These are phyloP conservation scores for Irpex sp. DNA, from an alignment of 1,284 basidiomycete species.

Conservation along the genomic window DNA sequence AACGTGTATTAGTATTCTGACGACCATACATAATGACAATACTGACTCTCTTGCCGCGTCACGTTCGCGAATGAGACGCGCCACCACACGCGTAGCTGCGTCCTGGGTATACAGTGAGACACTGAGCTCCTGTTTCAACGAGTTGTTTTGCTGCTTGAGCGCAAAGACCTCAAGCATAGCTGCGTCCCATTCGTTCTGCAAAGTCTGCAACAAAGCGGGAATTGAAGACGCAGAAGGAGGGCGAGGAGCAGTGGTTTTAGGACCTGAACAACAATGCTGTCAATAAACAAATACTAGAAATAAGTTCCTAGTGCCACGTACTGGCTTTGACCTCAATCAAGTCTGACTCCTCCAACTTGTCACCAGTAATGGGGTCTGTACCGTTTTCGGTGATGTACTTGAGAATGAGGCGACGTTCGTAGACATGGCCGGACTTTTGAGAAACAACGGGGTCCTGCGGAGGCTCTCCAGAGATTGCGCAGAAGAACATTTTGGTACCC, in stretches of 20 bases:
- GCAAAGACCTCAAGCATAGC: constrained; percentile 84
- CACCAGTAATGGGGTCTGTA: constrained; percentile 92
- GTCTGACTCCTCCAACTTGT: constrained; percentile 87
- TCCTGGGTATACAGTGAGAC: constrained; percentile 95
- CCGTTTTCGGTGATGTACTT: constrained; percentile 96
- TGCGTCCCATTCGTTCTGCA: constrained; percentile 99
- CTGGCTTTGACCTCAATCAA: constrained; percentile 90
- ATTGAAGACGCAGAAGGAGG: constrained; percentile 90
- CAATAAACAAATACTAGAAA: neutral
- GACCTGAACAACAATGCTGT: constrained; percentile 43
- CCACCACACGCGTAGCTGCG: constrained; percentile 94
- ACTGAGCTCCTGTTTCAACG: constrained; percentile 88
- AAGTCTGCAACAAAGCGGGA: constrained; percentile 82
- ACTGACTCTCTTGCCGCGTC: constrained; percentile 96
- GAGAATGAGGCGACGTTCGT: constrained; percentile 90
- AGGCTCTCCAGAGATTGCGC: constrained; percentile 91
- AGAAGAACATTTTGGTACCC: constrained; percentile 71
- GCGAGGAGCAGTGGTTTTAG: constrained; percentile 80
- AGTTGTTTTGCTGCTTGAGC: constrained; percentile 85
- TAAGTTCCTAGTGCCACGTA: constrained; percentile 41
- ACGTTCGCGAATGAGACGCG: constrained; percentile 89
- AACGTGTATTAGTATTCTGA: constrained; percentile 1
- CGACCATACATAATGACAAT: neutral
- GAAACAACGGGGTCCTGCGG: constrained; percentile 95
- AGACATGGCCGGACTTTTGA: constrained; percentile 88